Evolutionary conservation across 257 asterid genomes (phyloP), one percentile per base, ranked within the genome.

Genomic region (Forsythia suspensa): DNA sequence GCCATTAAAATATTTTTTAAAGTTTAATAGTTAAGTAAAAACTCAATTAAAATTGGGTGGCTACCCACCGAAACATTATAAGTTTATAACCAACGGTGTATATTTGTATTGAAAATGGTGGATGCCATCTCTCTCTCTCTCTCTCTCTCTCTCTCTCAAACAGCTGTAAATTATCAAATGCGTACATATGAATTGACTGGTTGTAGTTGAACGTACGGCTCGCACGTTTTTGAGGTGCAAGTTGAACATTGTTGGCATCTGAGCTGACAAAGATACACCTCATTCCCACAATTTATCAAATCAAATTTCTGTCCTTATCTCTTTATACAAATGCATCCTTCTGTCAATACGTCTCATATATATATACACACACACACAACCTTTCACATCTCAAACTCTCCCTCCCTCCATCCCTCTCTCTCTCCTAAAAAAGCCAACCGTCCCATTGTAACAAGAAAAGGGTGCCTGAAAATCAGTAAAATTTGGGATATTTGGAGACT

Each of bases 191-290:
- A 59, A n/a, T 63, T 63, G 70, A 63, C 6, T 24, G 8, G 7
- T 3, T 8, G 9, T 21, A 8, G 69, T 15, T 24, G 38, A 24
- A 63, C 70, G 16, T 21, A 61, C 69, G 69, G 37, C 69, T 61
- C 6, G 38, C 70, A 63, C 70, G 70, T 63, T 63, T 63, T 63
- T 63, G 38, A 63, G 38, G 16, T 63, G 40, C 70, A 63, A 63
- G 70, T 63, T 63, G 70, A 63, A 24, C 70, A 63, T 0, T 10
- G 2, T 24, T 63, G 5, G 36, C 61, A 44, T 71, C 34, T 70
- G 67, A 76, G 71, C 81, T 76, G 81, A 80, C 83, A 76, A 44
- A 48, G 20, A 63, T 71, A 51, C 80, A 29, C 61, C 67, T 71
- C 40, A 46, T 11, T 48, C 18, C 24, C 44, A 8, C n/a, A 75